Evolutionary conservation across 2,329 filamentous ascomycete genomes (phyloP), one percentile per base, ranked within the genome.

Genomic region (Penicillium sp.): DNA sequence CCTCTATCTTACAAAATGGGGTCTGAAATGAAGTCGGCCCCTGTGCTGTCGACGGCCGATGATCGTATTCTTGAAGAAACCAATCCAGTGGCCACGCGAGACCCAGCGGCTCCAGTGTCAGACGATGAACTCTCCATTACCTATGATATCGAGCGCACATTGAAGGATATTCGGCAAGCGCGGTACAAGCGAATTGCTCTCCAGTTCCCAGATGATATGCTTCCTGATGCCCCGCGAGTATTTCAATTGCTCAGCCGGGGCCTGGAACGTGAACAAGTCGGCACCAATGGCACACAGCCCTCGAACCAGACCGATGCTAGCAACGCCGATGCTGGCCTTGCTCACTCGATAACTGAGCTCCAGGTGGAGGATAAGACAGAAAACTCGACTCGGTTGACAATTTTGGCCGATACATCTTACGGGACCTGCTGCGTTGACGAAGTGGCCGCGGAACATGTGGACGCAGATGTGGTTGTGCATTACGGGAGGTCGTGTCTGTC

Each of bases 401-500:
- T 99, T 58, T 79, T 99, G 18, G 94, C 89, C 32, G 94, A 99
- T 73, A 97, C 94, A 2, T 97, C 93, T 2, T 99, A 97, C 74
- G 95, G 94, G 57, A 88, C 93, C 0, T 99, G 94, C 76, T 99
- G 94, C 69, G 92, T 97, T 18, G 94, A 99, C 69, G 94, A 99
- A 76, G 88, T 97, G 39, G 94, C 94, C 0, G 94, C 94, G 2
- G 92, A 99, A 72, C 94, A 99, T 72, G 89, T 91, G 16, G 83
- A 91, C 66, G 92, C 94, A 7, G 89, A 97, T 59, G 90, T 92
- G 0, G 89, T 97, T 1, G 88, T 99, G 14, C 94, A 99, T 72
- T 99, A 97, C 66, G 94, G 94, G 3, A 83, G 94, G 50, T 89
- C 93, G 0, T 99, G 94, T 69, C 80, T 99, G 24, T 97, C 92